phyloP scores from a whole-genome alignment of 2,329 filamentous ascomycete genomes.

The Colletotrichum lupini region DNA sequence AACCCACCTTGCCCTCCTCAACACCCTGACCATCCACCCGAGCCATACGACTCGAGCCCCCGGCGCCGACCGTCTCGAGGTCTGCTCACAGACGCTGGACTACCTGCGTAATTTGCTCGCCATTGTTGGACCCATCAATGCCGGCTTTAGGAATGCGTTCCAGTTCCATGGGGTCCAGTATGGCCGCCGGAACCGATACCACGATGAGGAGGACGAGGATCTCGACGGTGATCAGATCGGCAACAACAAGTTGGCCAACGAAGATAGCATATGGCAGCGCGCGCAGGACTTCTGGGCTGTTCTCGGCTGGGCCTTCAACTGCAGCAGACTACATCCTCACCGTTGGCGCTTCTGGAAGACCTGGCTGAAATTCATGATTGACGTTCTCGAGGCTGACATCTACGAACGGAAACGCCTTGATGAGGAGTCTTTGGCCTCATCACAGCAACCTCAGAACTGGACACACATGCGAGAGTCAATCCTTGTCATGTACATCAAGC shows the following conservation, averaged over 20 bases:
- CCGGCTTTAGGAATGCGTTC: slow-evolving; percentile 79
- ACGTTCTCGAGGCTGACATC: slow-evolving; percentile 80
- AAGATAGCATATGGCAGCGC: slow-evolving; percentile 76
- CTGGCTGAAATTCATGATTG: slow-evolving; percentile 84
- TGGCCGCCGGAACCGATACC: slow-evolving; percentile 53
- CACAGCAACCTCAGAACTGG: slow-evolving; percentile 20
- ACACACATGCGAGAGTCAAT: slow-evolving; percentile 60
- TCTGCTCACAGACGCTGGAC: slow-evolving; percentile 73
- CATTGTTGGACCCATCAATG: slow-evolving; percentile 75
- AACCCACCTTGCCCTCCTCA: slow-evolving; percentile 80
- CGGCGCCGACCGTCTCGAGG: slow-evolving; percentile 68
- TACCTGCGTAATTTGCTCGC: slow-evolving; percentile 76
- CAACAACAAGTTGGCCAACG: slow-evolving; percentile 68
- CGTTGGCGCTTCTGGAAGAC: slow-evolving; percentile 85
- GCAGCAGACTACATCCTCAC: slow-evolving; percentile 76
- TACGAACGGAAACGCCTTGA: slow-evolving; percentile 66
- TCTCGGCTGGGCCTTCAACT: slow-evolving; percentile 91
- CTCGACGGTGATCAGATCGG: slow-evolving; percentile 62
- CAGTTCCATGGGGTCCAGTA: slow-evolving; percentile 64
- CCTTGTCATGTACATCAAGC: slow-evolving; percentile 68
- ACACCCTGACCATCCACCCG: slow-evolving; percentile 86
- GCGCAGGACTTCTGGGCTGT: slow-evolving; percentile 90
- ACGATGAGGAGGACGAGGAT: slow-evolving; percentile 51
- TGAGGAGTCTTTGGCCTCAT: slow-evolving; percentile 40
- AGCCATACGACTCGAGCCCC: slow-evolving; percentile 78